Evolutionary conservation across 805 yeast genomes (phyloP).

Genomic region (Candida jianshihensis): DNA sequence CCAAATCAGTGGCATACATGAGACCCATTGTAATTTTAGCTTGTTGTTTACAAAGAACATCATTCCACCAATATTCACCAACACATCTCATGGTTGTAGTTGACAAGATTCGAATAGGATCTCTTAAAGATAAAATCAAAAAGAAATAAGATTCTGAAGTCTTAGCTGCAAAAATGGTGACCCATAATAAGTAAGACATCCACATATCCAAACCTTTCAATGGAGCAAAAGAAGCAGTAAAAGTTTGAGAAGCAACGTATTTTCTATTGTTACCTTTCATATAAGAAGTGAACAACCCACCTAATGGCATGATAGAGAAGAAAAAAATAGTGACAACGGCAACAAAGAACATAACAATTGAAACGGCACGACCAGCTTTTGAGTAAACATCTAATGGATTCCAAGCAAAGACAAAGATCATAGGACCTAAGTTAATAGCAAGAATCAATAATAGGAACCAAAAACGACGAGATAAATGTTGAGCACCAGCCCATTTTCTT

Average conservation of each 20-base stretch:
- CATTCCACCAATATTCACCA: conserved; percentile 90
- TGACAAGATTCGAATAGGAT: conserved; percentile 87
- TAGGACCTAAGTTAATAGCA: conserved; percentile 73
- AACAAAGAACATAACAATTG: conserved; percentile 84
- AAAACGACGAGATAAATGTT: conserved; percentile 85
- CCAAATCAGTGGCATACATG: conserved; percentile 88
- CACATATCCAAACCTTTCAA: conserved; percentile 88
- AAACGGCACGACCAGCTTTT: conserved; percentile 65
- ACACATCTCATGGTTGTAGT: conserved; percentile 86
- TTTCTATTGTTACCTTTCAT: conserved; percentile 80
- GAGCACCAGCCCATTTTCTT: conserved; percentile 99
- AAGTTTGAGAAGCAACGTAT: conserved; percentile 89
- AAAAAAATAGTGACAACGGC: conserved; percentile 78
- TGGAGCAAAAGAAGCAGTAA: conserved; percentile 84
- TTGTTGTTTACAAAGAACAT: conserved; percentile 72
- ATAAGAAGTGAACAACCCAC: conserved; percentile 91
- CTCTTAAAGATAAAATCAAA: conserved; percentile 82
- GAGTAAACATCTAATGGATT: conserved; percentile 63
- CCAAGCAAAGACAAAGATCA: conserved; percentile 77
- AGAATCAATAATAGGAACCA: conserved; percentile 63
- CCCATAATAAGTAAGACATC: conserved; percentile 92
- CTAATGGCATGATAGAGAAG: conserved; percentile 93
- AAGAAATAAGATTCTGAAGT: conserved; percentile 87
- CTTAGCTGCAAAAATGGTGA: conserved; percentile 82
- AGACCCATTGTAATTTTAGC: conserved; percentile 84